phyloP scores from a whole-genome alignment of 306 rosid genomes.

The Rubus parviflorus region DNA sequence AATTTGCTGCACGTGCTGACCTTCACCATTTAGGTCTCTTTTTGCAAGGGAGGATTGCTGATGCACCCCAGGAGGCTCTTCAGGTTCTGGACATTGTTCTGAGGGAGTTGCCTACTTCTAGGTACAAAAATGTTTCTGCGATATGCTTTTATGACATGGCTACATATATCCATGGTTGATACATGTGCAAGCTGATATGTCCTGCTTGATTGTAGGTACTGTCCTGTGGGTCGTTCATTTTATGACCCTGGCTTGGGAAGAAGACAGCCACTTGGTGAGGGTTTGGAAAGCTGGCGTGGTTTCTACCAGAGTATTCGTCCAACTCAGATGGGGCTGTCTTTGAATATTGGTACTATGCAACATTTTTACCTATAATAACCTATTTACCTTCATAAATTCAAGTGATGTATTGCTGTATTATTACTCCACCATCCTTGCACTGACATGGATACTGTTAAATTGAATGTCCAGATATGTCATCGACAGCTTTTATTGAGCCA shows the following conservation, averaged over 20 bases:
- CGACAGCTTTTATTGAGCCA: slow-evolving; percentile 94
- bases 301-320: slow-evolving; percentile 98
- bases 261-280: slow-evolving; percentile 91
- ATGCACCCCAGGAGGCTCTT: slow-evolving; percentile 98
- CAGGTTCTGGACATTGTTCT: slow-evolving; percentile 96
- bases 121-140: slow-evolving; percentile 34
- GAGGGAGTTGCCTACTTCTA: slow-evolving; percentile 85
- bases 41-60: slow-evolving; percentile 85
- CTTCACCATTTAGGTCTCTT: slow-evolving; percentile 93
- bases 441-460: not conserved
- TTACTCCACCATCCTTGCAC: not conserved
- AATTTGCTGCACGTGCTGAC: slow-evolving; percentile 91
- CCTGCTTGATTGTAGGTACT: slow-evolving; percentile 55
- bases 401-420: not conserved
- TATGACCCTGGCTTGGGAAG: slow-evolving; percentile 79
- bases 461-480: slow-evolving; percentile 82
- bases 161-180: not conserved
- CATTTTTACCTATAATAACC: not conserved
- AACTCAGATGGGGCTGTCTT: slow-evolving; percentile 93
- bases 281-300: slow-evolving; percentile 98
- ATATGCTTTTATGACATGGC: not conserved
- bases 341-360: slow-evolving; percentile 64
- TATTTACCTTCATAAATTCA: not conserved
- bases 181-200: not conserved
- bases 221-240: slow-evolving; percentile 95